Percentiles rank a stretch among this genome's conserved stretches.
These are phyloP conservation scores for Pyracantha coccinea DNA, from an alignment of 331 rosid species.

Conservation along the genomic window DNA sequence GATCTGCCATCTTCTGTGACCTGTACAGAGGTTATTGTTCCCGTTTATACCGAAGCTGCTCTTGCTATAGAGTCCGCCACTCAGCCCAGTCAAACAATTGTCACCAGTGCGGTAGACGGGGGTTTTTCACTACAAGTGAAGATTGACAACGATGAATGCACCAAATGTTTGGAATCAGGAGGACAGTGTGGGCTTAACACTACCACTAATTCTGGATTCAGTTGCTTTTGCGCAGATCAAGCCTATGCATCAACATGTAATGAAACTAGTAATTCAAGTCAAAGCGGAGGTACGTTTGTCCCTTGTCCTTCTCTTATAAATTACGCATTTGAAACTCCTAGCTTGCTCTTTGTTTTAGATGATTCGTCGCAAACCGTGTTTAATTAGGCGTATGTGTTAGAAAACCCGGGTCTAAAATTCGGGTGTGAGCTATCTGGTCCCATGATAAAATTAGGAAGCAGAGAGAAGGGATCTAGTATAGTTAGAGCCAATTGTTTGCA, in stretches of 20 bases:
- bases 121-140: not conserved
- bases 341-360: not conserved
- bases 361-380: not conserved
- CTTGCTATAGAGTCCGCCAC: accelerated
- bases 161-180: not conserved
- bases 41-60: not conserved
- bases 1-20: accelerated
- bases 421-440: not conserved
- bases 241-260: not conserved
- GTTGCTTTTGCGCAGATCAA: not conserved
- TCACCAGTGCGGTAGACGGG: accelerated
- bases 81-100: accelerated
- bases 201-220: not conserved
- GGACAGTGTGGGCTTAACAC: not conserved
- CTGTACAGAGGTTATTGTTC: not conserved
- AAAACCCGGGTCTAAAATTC: too few species aligned
- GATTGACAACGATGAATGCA: not conserved
- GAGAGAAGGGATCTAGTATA: not conserved
- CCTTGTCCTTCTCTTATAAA: not conserved
- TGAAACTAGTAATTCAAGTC: not conserved
- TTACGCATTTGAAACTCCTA: not conserved
- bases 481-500: too few species aligned
- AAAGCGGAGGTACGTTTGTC: not conserved
- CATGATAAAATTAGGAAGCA: not conserved
- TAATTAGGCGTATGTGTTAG: too few species aligned